Conservation (phyloP, 2,329 filamentous ascomycete species). For the Byssoonygena ceratinophila region DNA sequence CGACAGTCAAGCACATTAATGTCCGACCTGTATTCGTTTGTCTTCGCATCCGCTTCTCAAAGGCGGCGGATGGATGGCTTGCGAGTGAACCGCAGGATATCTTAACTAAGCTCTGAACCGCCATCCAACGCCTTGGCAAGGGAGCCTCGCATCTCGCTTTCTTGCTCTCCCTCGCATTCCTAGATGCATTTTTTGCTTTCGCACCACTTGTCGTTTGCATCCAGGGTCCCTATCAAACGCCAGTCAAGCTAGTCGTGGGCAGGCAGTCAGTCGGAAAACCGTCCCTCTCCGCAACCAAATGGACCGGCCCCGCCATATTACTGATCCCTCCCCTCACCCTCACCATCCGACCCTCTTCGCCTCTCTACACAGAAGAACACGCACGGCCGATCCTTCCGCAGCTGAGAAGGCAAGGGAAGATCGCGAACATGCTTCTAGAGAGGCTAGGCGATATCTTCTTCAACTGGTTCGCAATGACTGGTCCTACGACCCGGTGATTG, state of each 20-base stretch:
- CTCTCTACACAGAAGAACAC: slow-evolving; percentile 20
- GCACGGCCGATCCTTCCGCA: slow-evolving; percentile 13
- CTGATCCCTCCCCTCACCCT: slow-evolving; percentile 5
- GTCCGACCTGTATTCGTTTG: too few relatives aligned
- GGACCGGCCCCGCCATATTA: slow-evolving; percentile 7
- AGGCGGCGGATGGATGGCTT: too few relatives aligned
- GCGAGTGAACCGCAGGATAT: too few relatives aligned
- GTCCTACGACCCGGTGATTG: slow-evolving; percentile 24
- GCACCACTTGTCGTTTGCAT: neutral
- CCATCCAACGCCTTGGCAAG: neutral
- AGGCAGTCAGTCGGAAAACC: neutral
- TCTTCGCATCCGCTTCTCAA: too few relatives aligned
- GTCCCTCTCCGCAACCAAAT: neutral
- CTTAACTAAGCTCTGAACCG: neutral
- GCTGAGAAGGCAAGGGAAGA: slow-evolving; percentile 19
- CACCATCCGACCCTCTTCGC: slow-evolving; percentile 15
- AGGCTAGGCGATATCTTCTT: slow-evolving; percentile 34
- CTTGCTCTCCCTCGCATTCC: neutral
- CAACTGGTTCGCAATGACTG: slow-evolving; percentile 36
- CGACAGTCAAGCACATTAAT: too few relatives aligned
- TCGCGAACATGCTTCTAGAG: slow-evolving; percentile 33
- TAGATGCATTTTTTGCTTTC: neutral
- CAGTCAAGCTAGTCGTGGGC: neutral
- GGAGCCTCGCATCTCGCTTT: neutral
- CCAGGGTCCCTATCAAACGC: neutral